Conservation (phyloP, 257 asterid genomes). For the Henckelia pumila region DNA sequence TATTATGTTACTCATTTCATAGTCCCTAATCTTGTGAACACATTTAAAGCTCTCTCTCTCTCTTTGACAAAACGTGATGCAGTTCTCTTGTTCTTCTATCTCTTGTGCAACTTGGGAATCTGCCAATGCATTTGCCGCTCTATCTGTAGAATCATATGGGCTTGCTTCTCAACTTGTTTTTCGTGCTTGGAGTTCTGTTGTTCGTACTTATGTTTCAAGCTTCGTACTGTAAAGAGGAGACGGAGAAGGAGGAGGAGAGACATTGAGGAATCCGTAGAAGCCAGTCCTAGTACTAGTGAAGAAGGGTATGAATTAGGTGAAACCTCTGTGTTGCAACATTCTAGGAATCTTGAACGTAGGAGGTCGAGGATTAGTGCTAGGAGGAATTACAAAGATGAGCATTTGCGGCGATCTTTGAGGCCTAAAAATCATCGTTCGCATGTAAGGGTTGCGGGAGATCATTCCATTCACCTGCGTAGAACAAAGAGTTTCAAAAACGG, state of each 20-base stretch:
- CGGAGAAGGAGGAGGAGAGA: slow-evolving; percentile 37
- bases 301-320: slow-evolving; percentile 33
- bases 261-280: slow-evolving; percentile 29
- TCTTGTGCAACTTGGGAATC: slow-evolving; percentile 74
- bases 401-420: slow-evolving; percentile 52
- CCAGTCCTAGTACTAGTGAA: slow-evolving; percentile 26
- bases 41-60: background rate
- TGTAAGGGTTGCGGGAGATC: slow-evolving; percentile 29
- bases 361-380: slow-evolving; percentile 23
- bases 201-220: slow-evolving; percentile 51
- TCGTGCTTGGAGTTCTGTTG: slow-evolving; percentile 52
- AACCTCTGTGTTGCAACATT: slow-evolving; percentile 19
- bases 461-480: slow-evolving; percentile 26
- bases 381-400: slow-evolving; percentile 44
- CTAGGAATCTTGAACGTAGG: slow-evolving; percentile 19
- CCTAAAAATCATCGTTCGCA: slow-evolving; percentile 43
- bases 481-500: slow-evolving; percentile 18
- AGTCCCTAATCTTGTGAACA: background rate
- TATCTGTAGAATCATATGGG: slow-evolving; percentile 44
- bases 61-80: slow-evolving; percentile 32
- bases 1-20: background rate
- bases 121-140: slow-evolving; percentile 60
- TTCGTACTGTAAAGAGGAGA: slow-evolving; percentile 36
- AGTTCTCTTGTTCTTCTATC: slow-evolving; percentile 67
- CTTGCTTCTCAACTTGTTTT: slow-evolving; percentile 50